Base-by-base conservation (phyloP, 163 green algal genomes). In the Trebouxiophyceae sp. region DNA sequence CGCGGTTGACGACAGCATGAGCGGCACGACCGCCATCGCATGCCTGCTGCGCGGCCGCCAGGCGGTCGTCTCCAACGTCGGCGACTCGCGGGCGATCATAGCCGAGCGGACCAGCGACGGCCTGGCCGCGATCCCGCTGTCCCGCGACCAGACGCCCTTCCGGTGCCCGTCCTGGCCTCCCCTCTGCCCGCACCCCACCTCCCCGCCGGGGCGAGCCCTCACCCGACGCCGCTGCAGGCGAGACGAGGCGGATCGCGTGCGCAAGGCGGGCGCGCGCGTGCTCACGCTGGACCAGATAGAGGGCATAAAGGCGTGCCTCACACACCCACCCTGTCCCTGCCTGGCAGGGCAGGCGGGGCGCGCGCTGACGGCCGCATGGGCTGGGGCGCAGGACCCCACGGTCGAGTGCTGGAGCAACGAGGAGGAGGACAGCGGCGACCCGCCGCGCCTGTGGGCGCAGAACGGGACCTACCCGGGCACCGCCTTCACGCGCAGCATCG, bases 241-340 rank as follows among this genome's bases (percentile, higher is more conserved):
- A 7, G 92, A 97, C 68, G 93, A 98, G 76, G 88, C 80, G 64
- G 81, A 87, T 54, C 84, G 93, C 19, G 91, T 98, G 29, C 85
- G 83, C 45, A 66, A 73, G 16, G 84, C 75, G 32, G 93, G 93
- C 0, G 92, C 89, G 0, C 69, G 84, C 0, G 84, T 97, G 6
- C 72, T 96, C 16, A 97, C 92, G 0, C 76, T 98, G 28, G 92
- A 97, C 67, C 92, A 97, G 75, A 76, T 97, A 26, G 88, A 96
- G 67, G 88, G 89, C 4, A 45, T 92, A 6, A 93, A 95, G 70
- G 76, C 62, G 20, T n/a, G n/a, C n/a, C n/a, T n/a, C n/a, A n/a
- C n/a, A 50, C 12, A 50, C 39, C 39, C 39, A 50, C 39, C 39
- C 39, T 0, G 20, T n/a, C n/a, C n/a, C n/a, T n/a, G n/a, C n/a